Evolutionary conservation across 2,329 filamentous ascomycete species (phyloP).

Genomic region (Penicillium sp.): DNA sequence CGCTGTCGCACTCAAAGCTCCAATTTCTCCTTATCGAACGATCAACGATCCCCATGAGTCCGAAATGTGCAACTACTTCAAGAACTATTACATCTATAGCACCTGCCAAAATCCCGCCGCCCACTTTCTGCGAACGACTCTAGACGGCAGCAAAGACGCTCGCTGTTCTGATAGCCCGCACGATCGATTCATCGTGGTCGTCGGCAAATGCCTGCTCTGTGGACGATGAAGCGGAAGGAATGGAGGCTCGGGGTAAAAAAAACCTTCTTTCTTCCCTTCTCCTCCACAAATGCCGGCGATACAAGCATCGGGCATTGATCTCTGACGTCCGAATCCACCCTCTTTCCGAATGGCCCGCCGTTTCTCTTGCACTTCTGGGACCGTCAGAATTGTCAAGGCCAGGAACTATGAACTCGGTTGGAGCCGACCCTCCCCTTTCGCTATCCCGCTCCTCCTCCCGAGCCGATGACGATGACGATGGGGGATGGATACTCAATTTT

Average conservation of each 20-base stretch:
- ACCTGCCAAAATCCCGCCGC: conserved; percentile 67
- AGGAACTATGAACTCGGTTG: conserved; percentile 20
- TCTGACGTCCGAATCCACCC: conserved; percentile 4
- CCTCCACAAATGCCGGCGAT: too few species aligned
- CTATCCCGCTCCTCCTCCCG: conserved; percentile 14
- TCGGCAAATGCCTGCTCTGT: conserved; percentile 63
- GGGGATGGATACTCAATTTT: conserved; percentile 6
- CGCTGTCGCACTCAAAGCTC: background rate
- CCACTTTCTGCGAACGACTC: conserved; percentile 70
- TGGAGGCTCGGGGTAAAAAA: background rate
- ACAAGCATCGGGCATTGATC: background rate
- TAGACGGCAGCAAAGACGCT: conserved; percentile 64
- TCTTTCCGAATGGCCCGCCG: conserved; percentile 2
- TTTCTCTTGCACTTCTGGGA: conserved; percentile 8
- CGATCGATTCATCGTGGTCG: conserved; percentile 71
- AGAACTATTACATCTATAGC: conserved; percentile 77
- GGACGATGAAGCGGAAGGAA: conserved; percentile 12
- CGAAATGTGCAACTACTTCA: conserved; percentile 64
- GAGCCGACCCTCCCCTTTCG: conserved; percentile 11
- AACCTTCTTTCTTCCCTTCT: background rate
- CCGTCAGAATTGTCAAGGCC: conserved; percentile 5
- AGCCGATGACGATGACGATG: conserved; percentile 14
- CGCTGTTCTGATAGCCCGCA: conserved; percentile 67
- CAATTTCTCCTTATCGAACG: background rate
- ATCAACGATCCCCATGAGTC: conserved; percentile 16